These are phyloP conservation scores for Croton laevigatus DNA, from an alignment of 441 rosid genomes.

Conservation along the genomic window DNA sequence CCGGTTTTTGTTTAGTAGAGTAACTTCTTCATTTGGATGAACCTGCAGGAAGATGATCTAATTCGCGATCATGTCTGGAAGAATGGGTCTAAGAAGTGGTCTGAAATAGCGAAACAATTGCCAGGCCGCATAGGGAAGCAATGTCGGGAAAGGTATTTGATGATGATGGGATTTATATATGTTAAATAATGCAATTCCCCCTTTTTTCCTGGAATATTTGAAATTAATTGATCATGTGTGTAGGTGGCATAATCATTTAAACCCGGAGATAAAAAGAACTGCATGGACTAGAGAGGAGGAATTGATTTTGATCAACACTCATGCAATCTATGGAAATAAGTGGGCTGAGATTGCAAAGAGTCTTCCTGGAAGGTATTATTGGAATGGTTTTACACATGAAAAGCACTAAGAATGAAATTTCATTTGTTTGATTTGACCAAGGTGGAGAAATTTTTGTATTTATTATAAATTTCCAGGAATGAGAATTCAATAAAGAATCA, in stretches of 20 bases:
- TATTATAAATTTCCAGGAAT: conserved; percentile 49
- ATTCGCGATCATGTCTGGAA: conserved; percentile 58
- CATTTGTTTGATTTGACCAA: background rate
- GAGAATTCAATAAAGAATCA: conserved; percentile 89
- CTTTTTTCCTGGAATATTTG: background rate
- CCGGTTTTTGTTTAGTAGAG: background rate
- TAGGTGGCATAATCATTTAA: conserved; percentile 96
- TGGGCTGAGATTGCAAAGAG: conserved; percentile 96
- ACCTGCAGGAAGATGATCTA: conserved; percentile 72
- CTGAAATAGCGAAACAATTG: conserved; percentile 32
- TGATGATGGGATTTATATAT: background rate
- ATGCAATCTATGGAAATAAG: conserved; percentile 61
- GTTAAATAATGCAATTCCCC: background rate
- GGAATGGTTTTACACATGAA: background rate
- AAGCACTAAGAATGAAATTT: background rate
- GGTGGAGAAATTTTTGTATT: conserved; percentile 5
- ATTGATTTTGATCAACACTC: conserved; percentile 61
- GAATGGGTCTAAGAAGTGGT: conserved; percentile 43
- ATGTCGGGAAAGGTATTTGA: conserved; percentile 44
- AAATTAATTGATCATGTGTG: background rate
- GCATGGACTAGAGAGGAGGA: conserved; percentile 91
- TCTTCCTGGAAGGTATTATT: conserved; percentile 75
- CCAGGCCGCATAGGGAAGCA: conserved; percentile 36
- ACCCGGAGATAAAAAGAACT: conserved; percentile 82
- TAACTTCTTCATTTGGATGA: background rate